Conservation (phyloP, 495 filamentous ascomycete species). For the Tuber aestivum region DNA sequence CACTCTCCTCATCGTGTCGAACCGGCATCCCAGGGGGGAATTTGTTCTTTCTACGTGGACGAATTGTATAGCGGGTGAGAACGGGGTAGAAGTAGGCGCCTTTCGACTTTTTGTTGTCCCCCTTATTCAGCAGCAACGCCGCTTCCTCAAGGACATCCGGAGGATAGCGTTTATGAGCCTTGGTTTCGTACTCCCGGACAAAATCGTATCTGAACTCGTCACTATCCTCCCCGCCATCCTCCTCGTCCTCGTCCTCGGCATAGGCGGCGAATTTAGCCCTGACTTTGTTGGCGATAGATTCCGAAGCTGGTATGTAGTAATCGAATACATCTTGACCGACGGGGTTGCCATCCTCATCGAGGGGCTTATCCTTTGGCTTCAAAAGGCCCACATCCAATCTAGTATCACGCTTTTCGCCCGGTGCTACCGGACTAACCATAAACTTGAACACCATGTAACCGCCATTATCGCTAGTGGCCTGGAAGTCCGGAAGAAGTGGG, state of each 20-base stretch:
- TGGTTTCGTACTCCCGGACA: conserved; percentile 78
- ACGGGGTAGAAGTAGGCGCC: conserved; percentile 91
- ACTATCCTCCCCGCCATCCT: conserved; percentile 52
- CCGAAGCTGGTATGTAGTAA: conserved; percentile 34
- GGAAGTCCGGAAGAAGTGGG: conserved; percentile 80
- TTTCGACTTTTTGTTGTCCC: conserved; percentile 42
- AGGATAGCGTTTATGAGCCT: conserved; percentile 55
- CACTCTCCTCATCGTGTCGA: conserved; percentile 45
- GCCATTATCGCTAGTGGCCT: conserved; percentile 78
- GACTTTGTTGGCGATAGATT: conserved; percentile 50
- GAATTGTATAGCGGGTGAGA: conserved; percentile 57
- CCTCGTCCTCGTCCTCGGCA: conserved; percentile 62
- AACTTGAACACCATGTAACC: conserved; percentile 87
- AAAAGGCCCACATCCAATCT: conserved; percentile 77
- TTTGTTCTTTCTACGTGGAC: conserved; percentile 54
- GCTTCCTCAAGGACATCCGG: conserved; percentile 53
- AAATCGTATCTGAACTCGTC: conserved; percentile 68
- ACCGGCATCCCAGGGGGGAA: conserved; percentile 38
- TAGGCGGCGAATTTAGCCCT: conserved; percentile 65
- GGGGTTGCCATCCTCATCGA: conserved; percentile 45
- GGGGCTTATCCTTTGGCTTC: conserved; percentile 55
- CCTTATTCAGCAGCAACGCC: conserved; percentile 49
- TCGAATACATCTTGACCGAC: conserved; percentile 41
- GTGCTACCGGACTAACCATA: conserved; percentile 65
- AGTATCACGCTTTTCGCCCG: conserved; percentile 59